These are phyloP conservation scores for Leersia perrieri DNA, from an alignment of 176 grass and related monocot genomes.

Conservation along the genomic window DNA sequence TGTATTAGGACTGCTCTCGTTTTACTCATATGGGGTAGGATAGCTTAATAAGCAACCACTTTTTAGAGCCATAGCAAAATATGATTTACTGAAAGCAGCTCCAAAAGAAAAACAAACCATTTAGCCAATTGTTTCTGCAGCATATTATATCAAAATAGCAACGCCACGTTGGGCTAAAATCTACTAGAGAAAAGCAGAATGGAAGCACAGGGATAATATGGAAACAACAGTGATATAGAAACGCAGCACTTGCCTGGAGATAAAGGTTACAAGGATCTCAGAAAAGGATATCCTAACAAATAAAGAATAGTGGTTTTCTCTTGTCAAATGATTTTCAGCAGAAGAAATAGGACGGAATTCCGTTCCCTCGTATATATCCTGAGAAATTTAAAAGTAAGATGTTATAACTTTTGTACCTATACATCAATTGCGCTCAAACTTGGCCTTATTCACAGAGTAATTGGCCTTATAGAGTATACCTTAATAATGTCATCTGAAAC, in stretches of 20 bases:
- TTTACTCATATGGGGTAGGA: background rate
- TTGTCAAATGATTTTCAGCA: slow-evolving; percentile 53
- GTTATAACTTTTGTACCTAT: slow-evolving; percentile 23
- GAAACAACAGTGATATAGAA: slow-evolving; percentile 10
- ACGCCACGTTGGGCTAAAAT: slow-evolving; percentile 19
- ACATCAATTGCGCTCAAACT: slow-evolving; percentile 29
- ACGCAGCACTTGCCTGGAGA: slow-evolving; percentile 54
- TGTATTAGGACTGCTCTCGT: background rate
- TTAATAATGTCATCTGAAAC: slow-evolving; percentile 99
- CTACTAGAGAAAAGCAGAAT: slow-evolving; percentile 3
- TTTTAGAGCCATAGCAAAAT: slow-evolving; percentile 18
- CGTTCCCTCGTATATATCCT: slow-evolving; percentile 95
- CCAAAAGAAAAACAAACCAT: slow-evolving; percentile 3
- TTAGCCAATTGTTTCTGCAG: slow-evolving; percentile 23
- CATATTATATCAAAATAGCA: background rate
- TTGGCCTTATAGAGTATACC: slow-evolving; percentile 42
- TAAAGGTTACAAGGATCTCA: slow-evolving; percentile 55
- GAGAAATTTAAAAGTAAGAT: slow-evolving; percentile 37
- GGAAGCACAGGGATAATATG: background rate
- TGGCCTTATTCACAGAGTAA: background rate
- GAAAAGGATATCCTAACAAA: slow-evolving; percentile 57
- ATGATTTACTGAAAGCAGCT: background rate
- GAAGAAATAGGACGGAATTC: slow-evolving; percentile 85
- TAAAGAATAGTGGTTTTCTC: slow-evolving; percentile 60
- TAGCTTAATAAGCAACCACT: background rate